These are phyloP conservation scores for Monosporascus sp. DNA, from an alignment of 2,329 filamentous ascomycete species.

Conservation along the genomic window DNA sequence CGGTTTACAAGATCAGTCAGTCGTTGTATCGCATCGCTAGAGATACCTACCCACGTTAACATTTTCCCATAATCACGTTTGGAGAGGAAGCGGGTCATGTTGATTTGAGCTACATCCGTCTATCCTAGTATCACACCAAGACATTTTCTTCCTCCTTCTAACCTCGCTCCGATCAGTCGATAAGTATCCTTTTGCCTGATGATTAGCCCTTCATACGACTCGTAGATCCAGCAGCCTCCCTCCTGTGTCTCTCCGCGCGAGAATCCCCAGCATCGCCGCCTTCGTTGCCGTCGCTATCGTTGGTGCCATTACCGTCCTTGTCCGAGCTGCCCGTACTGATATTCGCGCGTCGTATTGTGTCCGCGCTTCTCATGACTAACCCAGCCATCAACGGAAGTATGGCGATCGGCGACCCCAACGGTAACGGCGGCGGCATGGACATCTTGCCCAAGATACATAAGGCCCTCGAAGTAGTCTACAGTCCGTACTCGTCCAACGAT, in stretches of 20 bases:
- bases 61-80: too few relatives aligned
- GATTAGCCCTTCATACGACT: background rate
- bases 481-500: constrained; percentile 73
- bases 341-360: background rate
- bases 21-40: too few relatives aligned
- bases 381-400: constrained; percentile 22
- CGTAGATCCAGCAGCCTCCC: background rate
- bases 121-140: too few relatives aligned
- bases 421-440: constrained; percentile 35
- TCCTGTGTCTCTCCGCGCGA: background rate
- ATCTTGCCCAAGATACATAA: constrained; percentile 68
- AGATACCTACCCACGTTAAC: too few relatives aligned
- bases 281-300: background rate
- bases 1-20: too few relatives aligned
- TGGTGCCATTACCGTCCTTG: background rate
- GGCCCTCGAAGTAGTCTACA: constrained; percentile 85
- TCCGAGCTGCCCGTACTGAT: background rate
- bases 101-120: too few relatives aligned
- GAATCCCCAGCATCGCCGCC: background rate
- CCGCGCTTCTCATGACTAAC: constrained; percentile 12
- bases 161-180: background rate
- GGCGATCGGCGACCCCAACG: constrained; percentile 29
- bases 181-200: background rate
- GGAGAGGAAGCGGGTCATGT: too few relatives aligned
- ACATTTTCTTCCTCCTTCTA: background rate